Conservation (phyloP, 768 basidiomycete species). For the Leccinum uliginosum region DNA sequence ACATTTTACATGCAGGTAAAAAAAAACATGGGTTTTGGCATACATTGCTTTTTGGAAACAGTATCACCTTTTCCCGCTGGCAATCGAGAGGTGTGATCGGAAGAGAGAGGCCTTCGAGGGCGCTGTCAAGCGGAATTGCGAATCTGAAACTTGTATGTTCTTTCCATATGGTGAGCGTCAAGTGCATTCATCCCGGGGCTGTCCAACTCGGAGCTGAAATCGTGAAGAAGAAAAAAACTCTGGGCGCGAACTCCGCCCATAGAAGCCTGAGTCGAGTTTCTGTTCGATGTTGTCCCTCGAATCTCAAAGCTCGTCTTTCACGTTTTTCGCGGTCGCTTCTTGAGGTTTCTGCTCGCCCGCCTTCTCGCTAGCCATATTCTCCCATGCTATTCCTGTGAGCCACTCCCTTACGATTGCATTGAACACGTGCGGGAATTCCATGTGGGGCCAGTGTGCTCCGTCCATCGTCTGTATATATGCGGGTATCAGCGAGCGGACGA, state of each 20-base stretch:
- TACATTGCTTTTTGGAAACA: neutral
- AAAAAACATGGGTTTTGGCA: neutral
- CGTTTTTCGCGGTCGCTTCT: neutral
- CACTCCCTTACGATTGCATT: constrained; percentile 51
- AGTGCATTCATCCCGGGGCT: neutral
- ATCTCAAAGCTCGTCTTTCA: constrained; percentile 17
- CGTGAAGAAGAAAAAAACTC: neutral
- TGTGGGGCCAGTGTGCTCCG: constrained; percentile 65
- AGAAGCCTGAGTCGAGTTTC: neutral
- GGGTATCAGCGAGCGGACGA: constrained; percentile 36
- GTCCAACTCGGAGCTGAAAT: neutral
- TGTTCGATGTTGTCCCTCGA: neutral
- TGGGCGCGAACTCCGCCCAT: neutral
- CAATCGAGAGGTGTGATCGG: neutral
- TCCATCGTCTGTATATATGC: constrained; percentile 38
- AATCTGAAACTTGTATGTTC: neutral
- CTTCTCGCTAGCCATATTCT: neutral
- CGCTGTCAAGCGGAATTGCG: neutral
- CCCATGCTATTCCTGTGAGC: constrained; percentile 32
- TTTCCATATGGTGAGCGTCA: neutral
- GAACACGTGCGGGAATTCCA: constrained; percentile 52
- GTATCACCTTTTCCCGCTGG: neutral
- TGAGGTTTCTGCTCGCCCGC: neutral
- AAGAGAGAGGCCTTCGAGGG: neutral
- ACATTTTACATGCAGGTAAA: neutral